A percentile compares a stretch with the other conserved stretches of the same genome.
These are phyloP conservation scores for Francoa sonchifolia DNA, from an alignment of 441 rosid genomes.

Conservation along the genomic window DNA sequence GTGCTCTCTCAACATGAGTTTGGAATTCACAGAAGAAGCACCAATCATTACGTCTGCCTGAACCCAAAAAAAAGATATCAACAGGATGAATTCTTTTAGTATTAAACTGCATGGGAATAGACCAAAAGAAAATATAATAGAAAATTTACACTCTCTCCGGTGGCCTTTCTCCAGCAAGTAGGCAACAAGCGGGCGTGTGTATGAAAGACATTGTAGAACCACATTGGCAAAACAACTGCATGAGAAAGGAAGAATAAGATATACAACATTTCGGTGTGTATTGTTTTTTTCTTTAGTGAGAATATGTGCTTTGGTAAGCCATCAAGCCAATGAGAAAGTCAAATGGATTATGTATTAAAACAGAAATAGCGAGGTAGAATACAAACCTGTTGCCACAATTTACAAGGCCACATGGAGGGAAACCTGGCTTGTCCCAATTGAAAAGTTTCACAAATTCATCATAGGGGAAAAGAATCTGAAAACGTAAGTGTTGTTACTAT, in stretches of 20 bases:
- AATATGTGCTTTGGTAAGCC: too few species aligned
- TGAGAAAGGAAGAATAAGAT: neutral
- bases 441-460: slow-evolving; percentile 66
- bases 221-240: slow-evolving; percentile 92
- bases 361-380: neutral
- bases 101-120: slow-evolving; percentile 1
- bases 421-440: slow-evolving; percentile 52
- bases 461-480: slow-evolving; percentile 83
- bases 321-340: neutral
- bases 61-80: slow-evolving; percentile 14
- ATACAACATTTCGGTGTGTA: neutral
- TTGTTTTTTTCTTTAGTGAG: too few species aligned
- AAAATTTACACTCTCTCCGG: slow-evolving; percentile 49
- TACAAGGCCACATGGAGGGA: slow-evolving; percentile 77
- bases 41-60: slow-evolving; percentile 81
- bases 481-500: too few species aligned
- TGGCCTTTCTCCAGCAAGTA: slow-evolving; percentile 83
- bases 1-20: slow-evolving; percentile 66
- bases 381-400: slow-evolving; percentile 94
- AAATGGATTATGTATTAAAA: neutral
- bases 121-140: neutral
- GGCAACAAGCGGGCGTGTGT: slow-evolving; percentile 81
- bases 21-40: slow-evolving; percentile 85
- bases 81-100: neutral
- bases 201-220: slow-evolving; percentile 83